phyloP scores from a whole-genome alignment of 257 asterid genomes.

The Nicotiana obtusifolia region DNA sequence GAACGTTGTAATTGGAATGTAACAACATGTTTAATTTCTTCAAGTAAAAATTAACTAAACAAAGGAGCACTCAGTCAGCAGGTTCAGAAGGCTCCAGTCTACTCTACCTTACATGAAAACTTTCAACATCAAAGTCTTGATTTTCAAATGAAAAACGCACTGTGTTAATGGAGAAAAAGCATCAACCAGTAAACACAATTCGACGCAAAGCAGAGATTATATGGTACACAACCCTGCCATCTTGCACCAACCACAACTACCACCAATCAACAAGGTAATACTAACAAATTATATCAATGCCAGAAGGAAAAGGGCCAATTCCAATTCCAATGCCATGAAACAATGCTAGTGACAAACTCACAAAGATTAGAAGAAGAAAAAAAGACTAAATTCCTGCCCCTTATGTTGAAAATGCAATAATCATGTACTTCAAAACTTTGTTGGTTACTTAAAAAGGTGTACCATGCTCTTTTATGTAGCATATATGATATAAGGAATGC shows the following conservation, averaged over 20 bases:
- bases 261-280: background rate
- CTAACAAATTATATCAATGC: background rate
- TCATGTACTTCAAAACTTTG: background rate
- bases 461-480: background rate
- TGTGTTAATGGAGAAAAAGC: background rate
- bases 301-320: background rate
- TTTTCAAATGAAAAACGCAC: background rate
- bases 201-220: background rate
- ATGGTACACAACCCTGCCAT: background rate
- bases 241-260: background rate
- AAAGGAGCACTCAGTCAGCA: background rate
- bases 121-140: background rate
- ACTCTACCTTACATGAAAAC: background rate
- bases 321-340: background rate
- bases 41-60: background rate
- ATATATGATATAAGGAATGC: background rate
- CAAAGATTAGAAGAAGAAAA: background rate
- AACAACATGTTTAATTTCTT: too few relatives aligned
- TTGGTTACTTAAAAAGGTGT: background rate
- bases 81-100: background rate
- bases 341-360: background rate
- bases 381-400: background rate
- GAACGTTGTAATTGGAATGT: too few relatives aligned
- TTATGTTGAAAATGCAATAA: background rate
- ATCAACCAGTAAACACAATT: background rate